phyloP scores from a whole-genome alignment of 768 basidiomycete species.

The Gloeophyllum trabeum region DNA sequence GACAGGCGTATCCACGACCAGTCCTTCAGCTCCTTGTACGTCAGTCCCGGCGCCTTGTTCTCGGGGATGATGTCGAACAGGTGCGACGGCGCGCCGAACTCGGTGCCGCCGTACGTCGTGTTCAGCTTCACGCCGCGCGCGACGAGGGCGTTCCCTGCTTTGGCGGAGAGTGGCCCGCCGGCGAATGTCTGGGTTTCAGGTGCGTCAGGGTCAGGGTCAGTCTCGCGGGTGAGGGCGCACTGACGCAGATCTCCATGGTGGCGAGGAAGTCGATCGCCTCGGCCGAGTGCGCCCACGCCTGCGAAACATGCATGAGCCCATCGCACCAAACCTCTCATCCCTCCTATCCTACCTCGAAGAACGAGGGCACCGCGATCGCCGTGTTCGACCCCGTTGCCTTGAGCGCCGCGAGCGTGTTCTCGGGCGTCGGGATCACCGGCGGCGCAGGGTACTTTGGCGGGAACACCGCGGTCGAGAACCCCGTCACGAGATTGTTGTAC shows the following conservation, averaged over 20 bases:
- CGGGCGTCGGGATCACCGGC: slow-evolving; percentile 8
- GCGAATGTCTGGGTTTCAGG: background rate
- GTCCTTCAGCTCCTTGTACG: background rate
- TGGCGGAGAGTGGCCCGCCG: background rate
- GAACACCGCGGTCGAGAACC: slow-evolving; percentile 4
- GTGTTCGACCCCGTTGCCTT: slow-evolving; percentile 4
- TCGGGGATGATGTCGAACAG: too few species aligned
- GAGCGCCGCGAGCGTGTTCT: slow-evolving; percentile 7
- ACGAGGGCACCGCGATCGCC: slow-evolving; percentile 7
- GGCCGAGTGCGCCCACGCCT: slow-evolving; percentile 11
- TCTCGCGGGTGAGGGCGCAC: too few species aligned
- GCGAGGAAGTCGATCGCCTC: slow-evolving; percentile 7
- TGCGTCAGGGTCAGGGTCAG: too few species aligned
- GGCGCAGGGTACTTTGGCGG: slow-evolving; percentile 6
- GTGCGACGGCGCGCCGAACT: background rate
- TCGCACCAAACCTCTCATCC: background rate
- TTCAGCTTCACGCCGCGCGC: background rate
- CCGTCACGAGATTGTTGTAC: slow-evolving; percentile 3
- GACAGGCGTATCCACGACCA: background rate
- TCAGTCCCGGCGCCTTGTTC: too few species aligned
- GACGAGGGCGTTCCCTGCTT: background rate
- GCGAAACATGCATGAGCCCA: background rate
- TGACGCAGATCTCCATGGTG: slow-evolving; percentile 4
- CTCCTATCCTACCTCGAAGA: slow-evolving; percentile 7
- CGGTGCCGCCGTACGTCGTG: background rate